Base-by-base conservation (phyloP, 352 stramenopile species). In the Globisporangium uncinulatum region DNA sequence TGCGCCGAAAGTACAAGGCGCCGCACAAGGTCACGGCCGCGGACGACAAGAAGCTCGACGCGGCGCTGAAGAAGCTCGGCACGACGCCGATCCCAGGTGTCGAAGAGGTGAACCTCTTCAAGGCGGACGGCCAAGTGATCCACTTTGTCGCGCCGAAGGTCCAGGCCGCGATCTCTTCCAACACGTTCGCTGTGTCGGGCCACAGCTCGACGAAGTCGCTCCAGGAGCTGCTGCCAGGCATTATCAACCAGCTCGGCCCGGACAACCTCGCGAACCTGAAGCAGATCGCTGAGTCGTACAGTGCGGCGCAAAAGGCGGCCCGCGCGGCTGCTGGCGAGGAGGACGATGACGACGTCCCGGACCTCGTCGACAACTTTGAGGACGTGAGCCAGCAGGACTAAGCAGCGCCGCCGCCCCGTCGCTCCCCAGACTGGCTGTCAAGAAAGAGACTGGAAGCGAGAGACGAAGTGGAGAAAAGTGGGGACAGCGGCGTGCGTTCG, bases 101-200 rank as follows among this genome's bases (percentile, higher is more conserved):
- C 56, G 96, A 99, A 74, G 97, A 99, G 74, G 97, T 99, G 46
- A 99, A 99, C 79, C 92, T 99, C 66, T 99, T 99, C 89, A 98
- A 98, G 85, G 91, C 97, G 8, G 97, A 99, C 61, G 96, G 96
- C 67, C 97, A 98, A 68, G 96, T 99, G 19, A 98, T 99, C 74
- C 96, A 99, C 75, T 99, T 99, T 69, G 78, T 91, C 54, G 91
- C 86, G 69, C 97, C 97, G 41, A 99, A 99, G 87, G 96, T 99
- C 47, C 96, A 99, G 76, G 96, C 96, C 51, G 96, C 95, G 42
- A 98, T 99, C 72, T 75, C 81, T 31, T 95, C 96, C 63, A 99
- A 99, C 83, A 99, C 97, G 53, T 99, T 98, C 81, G 97, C 98
- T 45, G 94, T 99, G 43, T 95, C 79, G 53, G 97, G 97, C 66